These are phyloP conservation scores for Ceratocystis destructans DNA, from an alignment of 2,329 filamentous ascomycete genomes.

Conservation along the genomic window DNA sequence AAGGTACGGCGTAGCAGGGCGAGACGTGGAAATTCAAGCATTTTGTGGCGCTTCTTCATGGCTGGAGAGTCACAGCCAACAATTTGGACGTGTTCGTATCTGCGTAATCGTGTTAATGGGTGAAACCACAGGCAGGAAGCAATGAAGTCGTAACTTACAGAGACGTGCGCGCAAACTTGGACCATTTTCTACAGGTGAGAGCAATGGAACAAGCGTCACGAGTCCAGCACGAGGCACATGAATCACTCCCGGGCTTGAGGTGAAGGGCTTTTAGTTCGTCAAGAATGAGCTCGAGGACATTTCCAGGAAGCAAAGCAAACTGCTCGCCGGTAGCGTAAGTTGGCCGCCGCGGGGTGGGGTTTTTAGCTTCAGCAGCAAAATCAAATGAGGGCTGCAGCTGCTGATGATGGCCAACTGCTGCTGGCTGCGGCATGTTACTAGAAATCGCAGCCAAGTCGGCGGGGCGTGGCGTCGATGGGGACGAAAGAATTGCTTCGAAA, in stretches of 20 bases:
- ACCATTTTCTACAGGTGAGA: slow-evolving; percentile 38
- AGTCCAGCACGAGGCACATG: slow-evolving; percentile 54
- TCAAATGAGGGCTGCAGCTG: slow-evolving; percentile 18
- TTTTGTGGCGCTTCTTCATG: slow-evolving; percentile 45
- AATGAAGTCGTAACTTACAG: slow-evolving; percentile 31
- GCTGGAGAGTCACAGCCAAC: slow-evolving; percentile 41
- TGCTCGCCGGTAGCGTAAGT: slow-evolving; percentile 35
- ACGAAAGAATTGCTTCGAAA: slow-evolving; percentile 29
- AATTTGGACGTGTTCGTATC: slow-evolving; percentile 46
- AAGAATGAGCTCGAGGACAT: slow-evolving; percentile 45
- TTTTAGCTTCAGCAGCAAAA: slow-evolving; percentile 22
- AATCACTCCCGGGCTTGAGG: slow-evolving; percentile 33
- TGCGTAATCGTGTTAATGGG: slow-evolving; percentile 21
- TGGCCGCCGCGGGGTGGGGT: slow-evolving; percentile 27
- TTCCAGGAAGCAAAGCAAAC: slow-evolving; percentile 43
- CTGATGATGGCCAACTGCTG: slow-evolving; percentile 15
- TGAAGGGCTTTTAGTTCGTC: slow-evolving; percentile 40
- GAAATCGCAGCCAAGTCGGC: slow-evolving; percentile 22
- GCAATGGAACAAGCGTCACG: slow-evolving; percentile 42
- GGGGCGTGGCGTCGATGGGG: slow-evolving; percentile 20
- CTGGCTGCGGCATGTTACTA: slow-evolving; percentile 12
- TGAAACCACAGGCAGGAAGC: background rate
- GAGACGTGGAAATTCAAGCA: slow-evolving; percentile 38
- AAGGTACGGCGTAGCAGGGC: slow-evolving; percentile 45
- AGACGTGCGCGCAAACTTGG: slow-evolving; percentile 36